Evolutionary conservation across 805 yeast species (phyloP).

Genomic region (Nakazawaea ernobii): DNA sequence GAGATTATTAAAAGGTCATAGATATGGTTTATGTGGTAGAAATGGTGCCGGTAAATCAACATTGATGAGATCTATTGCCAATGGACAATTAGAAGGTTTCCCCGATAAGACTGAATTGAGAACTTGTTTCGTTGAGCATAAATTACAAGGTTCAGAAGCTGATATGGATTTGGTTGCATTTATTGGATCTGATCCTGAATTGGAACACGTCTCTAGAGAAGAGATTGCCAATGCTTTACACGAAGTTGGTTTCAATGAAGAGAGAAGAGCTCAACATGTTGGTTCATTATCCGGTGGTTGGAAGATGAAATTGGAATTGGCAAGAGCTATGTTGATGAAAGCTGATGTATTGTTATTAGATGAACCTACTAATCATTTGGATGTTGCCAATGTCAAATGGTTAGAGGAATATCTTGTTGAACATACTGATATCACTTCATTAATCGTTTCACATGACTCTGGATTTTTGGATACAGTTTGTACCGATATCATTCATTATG

Average conservation of each 20-base stretch:
- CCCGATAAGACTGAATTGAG: constrained; percentile 81
- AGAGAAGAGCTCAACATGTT: constrained; percentile 83
- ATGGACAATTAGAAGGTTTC: constrained; percentile 96
- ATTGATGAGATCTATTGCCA: constrained; percentile 92
- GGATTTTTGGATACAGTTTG: constrained; percentile 94
- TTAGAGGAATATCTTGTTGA: constrained; percentile 78
- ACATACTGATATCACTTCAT: constrained; percentile 84
- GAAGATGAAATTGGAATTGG: constrained; percentile 98
- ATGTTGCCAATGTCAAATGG: constrained; percentile 92
- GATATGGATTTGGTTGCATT: constrained; percentile 83
- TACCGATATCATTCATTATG: constrained; percentile 95
- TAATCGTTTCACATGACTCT: constrained; percentile 97
- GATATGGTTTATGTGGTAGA: constrained; percentile 97
- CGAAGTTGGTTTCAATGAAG: constrained; percentile 88
- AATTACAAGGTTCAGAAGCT: constrained; percentile 90
- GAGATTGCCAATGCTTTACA: constrained; percentile 73
- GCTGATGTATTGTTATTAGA: constrained; percentile 93
- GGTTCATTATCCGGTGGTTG: constrained; percentile 98
- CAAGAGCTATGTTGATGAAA: constrained; percentile 97
- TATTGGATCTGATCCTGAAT: constrained; percentile 85
- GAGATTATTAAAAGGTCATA: constrained; percentile 86
- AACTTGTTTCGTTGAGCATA: constrained; percentile 97
- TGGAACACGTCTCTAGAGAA: constrained; percentile 52
- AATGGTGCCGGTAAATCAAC: constrained; percentile 99
- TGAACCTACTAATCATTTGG: constrained; percentile 98